Conservation (phyloP, 257 asterid species). For the Paraleonurus japonicus region DNA sequence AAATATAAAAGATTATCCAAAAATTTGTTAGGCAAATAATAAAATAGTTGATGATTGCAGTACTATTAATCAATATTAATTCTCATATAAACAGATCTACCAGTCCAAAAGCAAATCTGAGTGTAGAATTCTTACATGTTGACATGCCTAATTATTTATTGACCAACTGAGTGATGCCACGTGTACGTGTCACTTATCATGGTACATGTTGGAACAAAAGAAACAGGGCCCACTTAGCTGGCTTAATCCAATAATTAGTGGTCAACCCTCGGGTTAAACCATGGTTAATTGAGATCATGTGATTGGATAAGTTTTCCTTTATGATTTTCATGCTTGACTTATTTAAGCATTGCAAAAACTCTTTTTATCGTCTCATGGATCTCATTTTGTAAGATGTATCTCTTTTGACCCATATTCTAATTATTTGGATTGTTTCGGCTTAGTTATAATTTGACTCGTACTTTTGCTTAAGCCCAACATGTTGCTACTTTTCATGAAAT, state of each 20-base stretch:
- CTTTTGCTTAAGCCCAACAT: too few species aligned
- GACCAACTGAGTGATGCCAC: conserved; percentile 22
- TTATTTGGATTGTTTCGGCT: too few species aligned
- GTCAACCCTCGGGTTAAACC: conserved; percentile 56
- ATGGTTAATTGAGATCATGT: neutral
- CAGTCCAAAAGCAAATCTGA: conserved; percentile 33
- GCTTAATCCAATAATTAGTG: conserved; percentile 32
- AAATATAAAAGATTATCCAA: conserved; percentile 3
- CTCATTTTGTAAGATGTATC: too few species aligned
- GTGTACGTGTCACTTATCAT: conserved; percentile 40
- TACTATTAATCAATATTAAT: conserved; percentile 16
- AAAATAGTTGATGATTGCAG: conserved; percentile 32
- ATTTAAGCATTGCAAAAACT: neutral
- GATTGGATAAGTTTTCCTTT: conserved; percentile 19
- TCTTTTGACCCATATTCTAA: too few species aligned
- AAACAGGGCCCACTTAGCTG: conserved; percentile 43
- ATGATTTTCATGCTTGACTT: conserved; percentile 30
- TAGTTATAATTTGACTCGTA: too few species aligned
- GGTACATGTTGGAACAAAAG: conserved; percentile 57
- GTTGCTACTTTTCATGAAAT: too few species aligned
- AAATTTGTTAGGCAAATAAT: conserved; percentile 30
- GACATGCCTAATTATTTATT: conserved; percentile 44
- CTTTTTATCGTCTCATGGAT: too few species aligned
- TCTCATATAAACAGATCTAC: conserved; percentile 27
- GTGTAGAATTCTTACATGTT: conserved; percentile 31